Base-by-base conservation (phyloP, 345 rosid genomes). In the Pseudoturritis turrita region DNA sequence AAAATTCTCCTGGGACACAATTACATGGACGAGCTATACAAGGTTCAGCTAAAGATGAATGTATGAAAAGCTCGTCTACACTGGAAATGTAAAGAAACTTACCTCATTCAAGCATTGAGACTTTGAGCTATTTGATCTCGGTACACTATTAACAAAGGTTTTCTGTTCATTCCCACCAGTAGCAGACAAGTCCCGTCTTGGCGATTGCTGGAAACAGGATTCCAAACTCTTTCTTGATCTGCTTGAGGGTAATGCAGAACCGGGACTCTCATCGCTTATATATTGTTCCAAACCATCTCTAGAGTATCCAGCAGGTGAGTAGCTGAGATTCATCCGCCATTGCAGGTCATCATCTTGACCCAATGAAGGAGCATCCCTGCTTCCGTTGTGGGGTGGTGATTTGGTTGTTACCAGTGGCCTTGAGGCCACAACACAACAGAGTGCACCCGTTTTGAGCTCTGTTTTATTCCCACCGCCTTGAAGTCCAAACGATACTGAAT, bases 351-450 rank as follows among this genome's bases (percentile, higher is more conserved):
- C 94, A n/a, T 68, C 79, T 46, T 55, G 78, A 54, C 44, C 78
- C 25, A 65, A 62, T 33, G 88, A 74, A 77, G 75, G 70, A 51
- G 43, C 2, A 53, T 80, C 82, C 51, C 85, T 68, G 40, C 15
- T 65, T 49, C 18, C 55, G n/a, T 78, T 54, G 35, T 4, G 29
- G 5, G 26, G 83, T 83, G 87, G 58, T 12, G 44, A 53, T 62
- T 69, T 86, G 61, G 78, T 85, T 7, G 78, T 82, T 80, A 81
- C 86, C 81, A 83, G 92, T 90, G 98, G 98, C 98, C 98, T 72
- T 5, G 75, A 61, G 81, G 88, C 68, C 96, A 92, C 98, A 89
- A 87, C 87, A 71, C 98, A 90, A 86, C 97, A 93, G 69, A 90
- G 86, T 0, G 92, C 94, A 82, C 97, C 98, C 97, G 87, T 93